Base-by-base conservation (phyloP, 2,329 filamentous ascomycete species). In the Neodidymelliopsis sp. region DNA sequence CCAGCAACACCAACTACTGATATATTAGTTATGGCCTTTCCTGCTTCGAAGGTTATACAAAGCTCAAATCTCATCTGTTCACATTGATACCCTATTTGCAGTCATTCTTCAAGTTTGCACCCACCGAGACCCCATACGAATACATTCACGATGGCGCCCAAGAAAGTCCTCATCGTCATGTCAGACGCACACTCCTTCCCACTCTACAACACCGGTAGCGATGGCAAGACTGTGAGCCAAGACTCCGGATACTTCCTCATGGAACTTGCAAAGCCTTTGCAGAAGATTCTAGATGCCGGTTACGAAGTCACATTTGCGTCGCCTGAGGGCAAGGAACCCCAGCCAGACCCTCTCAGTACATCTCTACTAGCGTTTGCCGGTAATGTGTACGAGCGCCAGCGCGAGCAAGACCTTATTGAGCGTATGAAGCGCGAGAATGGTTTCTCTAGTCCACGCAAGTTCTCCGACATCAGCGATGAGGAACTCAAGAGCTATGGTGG, bases 241-340 rank as follows among this genome's bases (percentile, higher is more conserved):
- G 53, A 59, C 4, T 67, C 65, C 0, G 66, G 65, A 18, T 70
- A 63, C 54, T 70, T 70, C 49, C 57, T 70, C 6, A 70, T 67
- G 65, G 65, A 67, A 28, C 63, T 69, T 24, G 63, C 65, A 1
- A 70, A 70, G 41, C 66, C 66, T 4, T 57, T 69, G 0, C 56
- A 64, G 23, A 59, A 56, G 19, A 56, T 70, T 16, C 62, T 69
- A 25, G 57, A 67, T 16, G 60, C 59, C 6, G 64, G 65, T 13
- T 74, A 76, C 56, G 71, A 77, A 59, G 68, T 78, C 18, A 77
- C 74, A 9, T 79, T 79, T 52, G 73, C 76, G n/a, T 76, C 74
- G 0, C 76, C 77, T 0, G 57, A 71, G 33, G 77, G 76, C 52
- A 66, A 69, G 20, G 70, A 75, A 29, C 76, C 77, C 0, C 60